A percentile compares a stretch with the other conserved stretches of the same genome.
Evolutionary conservation across 805 yeast species (phyloP).

Genomic region (Saturnispora halmiae): DNA sequence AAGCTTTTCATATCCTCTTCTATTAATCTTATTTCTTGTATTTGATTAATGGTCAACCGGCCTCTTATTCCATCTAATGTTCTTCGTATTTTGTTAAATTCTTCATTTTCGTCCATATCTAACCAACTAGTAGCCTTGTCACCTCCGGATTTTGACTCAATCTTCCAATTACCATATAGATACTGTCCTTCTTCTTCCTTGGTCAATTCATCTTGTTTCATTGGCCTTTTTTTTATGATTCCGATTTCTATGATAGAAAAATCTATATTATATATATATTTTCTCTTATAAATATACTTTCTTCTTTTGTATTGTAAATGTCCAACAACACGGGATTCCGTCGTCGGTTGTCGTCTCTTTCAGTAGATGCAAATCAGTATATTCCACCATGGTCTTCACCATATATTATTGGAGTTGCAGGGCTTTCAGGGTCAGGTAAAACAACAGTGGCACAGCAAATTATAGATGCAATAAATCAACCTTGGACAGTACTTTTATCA

Average conservation of each 20-base stretch:
- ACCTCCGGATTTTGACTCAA: background rate
- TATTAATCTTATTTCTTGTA: constrained; percentile 35
- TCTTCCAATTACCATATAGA: constrained; percentile 1
- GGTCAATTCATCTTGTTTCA: background rate
- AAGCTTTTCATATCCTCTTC: constrained; percentile 39
- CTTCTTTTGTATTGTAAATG: background rate
- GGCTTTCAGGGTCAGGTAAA: constrained; percentile 85
- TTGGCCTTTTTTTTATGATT: background rate
- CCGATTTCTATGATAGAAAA: background rate
- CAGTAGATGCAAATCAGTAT: constrained; percentile 29
- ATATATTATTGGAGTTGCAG: constrained; percentile 80
- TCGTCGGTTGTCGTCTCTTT: constrained; percentile 4
- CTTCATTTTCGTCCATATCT: constrained; percentile 10
- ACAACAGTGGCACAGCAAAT: constrained; percentile 83
- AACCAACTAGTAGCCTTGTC: background rate
- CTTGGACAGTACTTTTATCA: constrained; percentile 88
- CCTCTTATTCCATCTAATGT: constrained; percentile 31
- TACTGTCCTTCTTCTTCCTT: constrained; percentile 1
- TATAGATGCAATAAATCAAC: constrained; percentile 68
- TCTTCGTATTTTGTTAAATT: constrained; percentile 30
- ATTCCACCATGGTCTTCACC: constrained; percentile 88
- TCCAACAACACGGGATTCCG: background rate
- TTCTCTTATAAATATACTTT: background rate
- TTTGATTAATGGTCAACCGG: constrained; percentile 39
- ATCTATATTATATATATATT: background rate